Evolutionary conservation across 345 rosid genomes (phyloP).

Genomic region (Pugionium dolabratum): DNA sequence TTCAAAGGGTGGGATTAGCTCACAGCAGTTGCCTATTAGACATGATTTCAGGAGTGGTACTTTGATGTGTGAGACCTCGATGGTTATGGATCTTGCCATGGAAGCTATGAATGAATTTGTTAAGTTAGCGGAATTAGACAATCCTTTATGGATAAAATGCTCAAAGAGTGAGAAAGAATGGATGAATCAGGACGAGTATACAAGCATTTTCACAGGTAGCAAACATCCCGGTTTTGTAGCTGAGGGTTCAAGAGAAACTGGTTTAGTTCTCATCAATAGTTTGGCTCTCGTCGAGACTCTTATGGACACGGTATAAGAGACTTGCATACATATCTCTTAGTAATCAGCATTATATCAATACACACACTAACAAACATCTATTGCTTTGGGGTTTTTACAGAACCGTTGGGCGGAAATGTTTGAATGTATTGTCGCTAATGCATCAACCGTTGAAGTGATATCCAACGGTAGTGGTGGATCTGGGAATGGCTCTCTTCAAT

Average conservation of each 20-base stretch:
- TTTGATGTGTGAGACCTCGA: background rate
- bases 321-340: background rate
- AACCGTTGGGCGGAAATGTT: slow-evolving; percentile 69
- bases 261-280: slow-evolving; percentile 52
- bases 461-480: slow-evolving; percentile 52
- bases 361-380: slow-evolving; percentile 8
- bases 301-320: slow-evolving; percentile 67
- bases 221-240: slow-evolving; percentile 41
- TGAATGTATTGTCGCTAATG: slow-evolving; percentile 53
- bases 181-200: slow-evolving; percentile 57
- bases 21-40: slow-evolving; percentile 38
- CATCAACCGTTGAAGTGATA: slow-evolving; percentile 51
- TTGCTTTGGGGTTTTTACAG: slow-evolving; percentile 41
- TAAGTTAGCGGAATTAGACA: slow-evolving; percentile 53
- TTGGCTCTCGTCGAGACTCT: slow-evolving; percentile 58
- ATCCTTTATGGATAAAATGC: slow-evolving; percentile 55
- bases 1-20: slow-evolving; percentile 38
- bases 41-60: slow-evolving; percentile 39
- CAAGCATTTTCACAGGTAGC: slow-evolving; percentile 46
- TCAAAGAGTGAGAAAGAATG: slow-evolving; percentile 48
- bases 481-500: slow-evolving; percentile 54
- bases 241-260: slow-evolving; percentile 64
- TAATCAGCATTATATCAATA: background rate
- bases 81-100: slow-evolving; percentile 56
- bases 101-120: slow-evolving; percentile 62